A percentile compares a stretch with the other conserved stretches of the same genome.
Conservation (phyloP, 305 asterid species). For the Striga hermonthica region DNA sequence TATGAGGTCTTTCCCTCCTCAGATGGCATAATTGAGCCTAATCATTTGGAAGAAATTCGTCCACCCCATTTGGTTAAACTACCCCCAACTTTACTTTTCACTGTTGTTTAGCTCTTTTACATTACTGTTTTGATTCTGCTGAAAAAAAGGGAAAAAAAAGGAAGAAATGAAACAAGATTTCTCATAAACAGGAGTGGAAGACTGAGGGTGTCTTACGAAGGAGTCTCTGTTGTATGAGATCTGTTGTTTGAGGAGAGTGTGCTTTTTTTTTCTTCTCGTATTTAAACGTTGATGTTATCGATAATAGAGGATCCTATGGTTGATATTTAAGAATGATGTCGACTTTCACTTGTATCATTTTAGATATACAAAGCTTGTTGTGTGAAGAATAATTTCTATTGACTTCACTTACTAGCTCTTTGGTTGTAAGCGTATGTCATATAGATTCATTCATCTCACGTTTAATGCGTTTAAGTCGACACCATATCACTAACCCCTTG, state of each 20-base stretch:
- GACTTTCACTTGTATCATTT: not conserved
- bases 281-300: slow-evolving; percentile 6
- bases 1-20: not conserved
- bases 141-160: not conserved
- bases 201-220: not conserved
- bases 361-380: not conserved
- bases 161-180: not conserved
- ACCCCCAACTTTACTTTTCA: not conserved
- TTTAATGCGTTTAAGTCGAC: not conserved
- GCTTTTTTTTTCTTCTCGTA: not conserved
- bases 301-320: slow-evolving; percentile 5
- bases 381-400: not conserved
- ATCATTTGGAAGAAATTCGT: not conserved
- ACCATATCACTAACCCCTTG: not conserved
- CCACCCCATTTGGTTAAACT: slow-evolving; percentile 4
- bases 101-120: not conserved
- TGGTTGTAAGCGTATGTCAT: not conserved
- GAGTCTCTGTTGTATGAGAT: slow-evolving; percentile 2
- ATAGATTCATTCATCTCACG: not conserved
- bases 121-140: not conserved
- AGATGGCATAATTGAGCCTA: not conserved
- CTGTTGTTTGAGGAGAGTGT: slow-evolving; percentile 12
- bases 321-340: not conserved
- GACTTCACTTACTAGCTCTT: not conserved
- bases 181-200: slow-evolving; percentile 8